Conservation (phyloP, 495 filamentous ascomycete species). For the Penicillium maclennaniae region DNA sequence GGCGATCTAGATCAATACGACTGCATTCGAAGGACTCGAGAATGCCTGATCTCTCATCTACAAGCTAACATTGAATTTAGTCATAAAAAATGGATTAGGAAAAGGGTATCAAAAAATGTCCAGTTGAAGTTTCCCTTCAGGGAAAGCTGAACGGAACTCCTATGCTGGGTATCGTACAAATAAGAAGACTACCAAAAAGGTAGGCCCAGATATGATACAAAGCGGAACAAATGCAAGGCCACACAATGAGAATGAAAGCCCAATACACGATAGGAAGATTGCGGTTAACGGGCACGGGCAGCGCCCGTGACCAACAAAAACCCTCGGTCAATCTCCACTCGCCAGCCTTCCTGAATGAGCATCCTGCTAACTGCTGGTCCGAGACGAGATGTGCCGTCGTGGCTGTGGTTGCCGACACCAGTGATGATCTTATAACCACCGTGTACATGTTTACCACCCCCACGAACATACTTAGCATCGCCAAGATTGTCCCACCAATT, state of each 20-base stretch:
- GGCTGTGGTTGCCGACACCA: conserved; percentile 73
- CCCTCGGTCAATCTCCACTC: conserved; percentile 64
- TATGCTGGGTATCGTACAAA: not conserved
- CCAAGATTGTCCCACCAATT: conserved; percentile 78
- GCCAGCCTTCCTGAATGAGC: conserved; percentile 78
- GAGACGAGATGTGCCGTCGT: conserved; percentile 68
- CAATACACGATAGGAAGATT: not conserved
- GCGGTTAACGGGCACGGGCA: not conserved
- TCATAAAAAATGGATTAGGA: not conserved
- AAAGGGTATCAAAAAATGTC: not conserved
- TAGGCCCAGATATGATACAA: not conserved
- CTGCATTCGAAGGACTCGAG: not conserved
- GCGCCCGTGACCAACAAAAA: conserved; percentile 60
- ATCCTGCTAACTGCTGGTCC: conserved; percentile 77
- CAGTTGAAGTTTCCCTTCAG: not conserved
- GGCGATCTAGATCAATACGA: not conserved
- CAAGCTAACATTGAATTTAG: not conserved
- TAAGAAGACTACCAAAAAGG: not conserved
- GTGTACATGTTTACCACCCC: conserved; percentile 38
- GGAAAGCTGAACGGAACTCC: not conserved
- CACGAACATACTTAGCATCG: conserved; percentile 49
- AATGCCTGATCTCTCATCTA: not conserved
- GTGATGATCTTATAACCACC: conserved; percentile 70
- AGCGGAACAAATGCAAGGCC: not conserved
- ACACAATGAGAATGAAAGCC: not conserved